Base-by-base conservation (phyloP, 495 filamentous ascomycete genomes). In the Amphirosellinia nigrospora region DNA sequence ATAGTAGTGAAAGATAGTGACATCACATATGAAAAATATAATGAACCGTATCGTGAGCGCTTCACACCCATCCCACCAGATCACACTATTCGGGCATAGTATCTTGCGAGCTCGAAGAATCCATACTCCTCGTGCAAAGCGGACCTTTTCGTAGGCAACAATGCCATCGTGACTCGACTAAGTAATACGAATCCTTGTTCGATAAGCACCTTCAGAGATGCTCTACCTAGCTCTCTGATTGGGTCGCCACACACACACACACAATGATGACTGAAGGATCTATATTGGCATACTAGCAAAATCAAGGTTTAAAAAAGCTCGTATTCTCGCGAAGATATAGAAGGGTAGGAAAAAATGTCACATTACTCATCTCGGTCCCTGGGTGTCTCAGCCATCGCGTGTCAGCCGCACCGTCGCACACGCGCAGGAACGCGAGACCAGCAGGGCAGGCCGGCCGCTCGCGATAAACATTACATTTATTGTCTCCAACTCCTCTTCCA, bases 321-420 rank as follows among this genome's bases (percentile, higher is more conserved):
- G 36, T 34, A n/a, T 38, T 60, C n/a, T 13, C 1, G 58, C 21
- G 10, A 5, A 26, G 36, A 15, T 63, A 63, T n/a, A 15, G 45
- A 28, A 39, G 39, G n/a, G n/a, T 39, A 21, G 34, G 11, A 62
- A 62, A 62, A 62, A 62, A 62, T 28, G 38, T 23, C 59, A 58
- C 30, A 38, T 3, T 34, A 4, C 32, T 36, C 32, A 58, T 58
- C 16, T 34, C 11, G 48, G 5, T 28, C 1, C 15, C 56, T 39
- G 16, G 36, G 28, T 10, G 15, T 32, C 26, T 45, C 15, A 32
- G 38, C 23, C 9, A 15, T 9, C 15, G 30, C n/a, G n/a, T n/a
- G n/a, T 63, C 60, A 63, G 60, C 60, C 60, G 38, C 41, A 45
- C 13, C 39, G 6, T 23, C 45, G 9, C n/a, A 61, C 10, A 13